phyloP scores from a whole-genome alignment of 2,329 filamentous ascomycete genomes.

The Sporothrix pseudoabietina region DNA sequence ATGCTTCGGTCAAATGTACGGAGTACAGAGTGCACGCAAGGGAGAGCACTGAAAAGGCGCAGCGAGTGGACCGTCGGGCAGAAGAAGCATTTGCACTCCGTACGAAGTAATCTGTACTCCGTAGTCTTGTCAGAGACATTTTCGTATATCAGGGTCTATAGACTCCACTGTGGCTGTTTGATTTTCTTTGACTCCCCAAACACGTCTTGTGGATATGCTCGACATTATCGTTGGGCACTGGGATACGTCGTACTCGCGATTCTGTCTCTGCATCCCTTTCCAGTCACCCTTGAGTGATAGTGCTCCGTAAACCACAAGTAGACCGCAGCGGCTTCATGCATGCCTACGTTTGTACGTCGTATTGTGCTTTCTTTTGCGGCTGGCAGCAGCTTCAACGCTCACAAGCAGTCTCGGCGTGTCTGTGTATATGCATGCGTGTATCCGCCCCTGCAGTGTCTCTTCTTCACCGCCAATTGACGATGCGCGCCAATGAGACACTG shows the following conservation, averaged over 20 bases:
- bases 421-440: background rate
- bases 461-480: slow-evolving; percentile 14
- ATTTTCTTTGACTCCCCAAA: background rate
- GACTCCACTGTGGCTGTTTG: background rate
- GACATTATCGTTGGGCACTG: background rate
- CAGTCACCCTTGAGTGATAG: background rate
- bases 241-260: too few relatives aligned
- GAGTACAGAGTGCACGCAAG: background rate
- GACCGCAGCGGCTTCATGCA: background rate
- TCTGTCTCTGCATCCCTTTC: background rate
- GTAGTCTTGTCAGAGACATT: background rate
- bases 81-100: background rate
- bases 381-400: background rate
- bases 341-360: background rate
- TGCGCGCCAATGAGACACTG: background rate
- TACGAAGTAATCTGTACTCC: background rate
- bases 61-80: background rate
- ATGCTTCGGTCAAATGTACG: background rate
- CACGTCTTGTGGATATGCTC: background rate
- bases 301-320: background rate
- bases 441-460: slow-evolving; percentile 3
- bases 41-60: background rate
- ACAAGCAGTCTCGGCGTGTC: background rate
- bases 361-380: background rate
- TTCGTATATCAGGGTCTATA: background rate